Conservation (phyloP, 192 early-diverging fungal genomes). For the Physocladia obscura region DNA sequence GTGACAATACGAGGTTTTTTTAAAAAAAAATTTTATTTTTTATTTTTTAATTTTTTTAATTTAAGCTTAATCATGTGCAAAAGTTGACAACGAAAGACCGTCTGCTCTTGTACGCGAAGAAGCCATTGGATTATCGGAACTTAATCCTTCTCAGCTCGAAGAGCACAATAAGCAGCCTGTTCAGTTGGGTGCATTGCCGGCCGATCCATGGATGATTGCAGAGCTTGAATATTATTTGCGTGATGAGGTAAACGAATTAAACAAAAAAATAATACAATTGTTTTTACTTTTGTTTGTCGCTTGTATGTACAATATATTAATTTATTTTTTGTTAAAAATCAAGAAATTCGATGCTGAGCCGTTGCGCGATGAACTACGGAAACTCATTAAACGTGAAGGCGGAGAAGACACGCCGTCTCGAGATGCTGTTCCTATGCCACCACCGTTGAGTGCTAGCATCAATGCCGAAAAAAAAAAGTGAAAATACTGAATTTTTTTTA, state of each 20-base stretch:
- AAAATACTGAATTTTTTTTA: conserved; percentile 29
- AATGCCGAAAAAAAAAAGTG: conserved; percentile 1
- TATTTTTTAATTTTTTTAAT: conserved; percentile 7
- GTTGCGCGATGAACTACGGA: conserved; percentile 9
- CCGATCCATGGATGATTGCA: conserved; percentile 69
- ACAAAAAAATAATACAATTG: too few species aligned
- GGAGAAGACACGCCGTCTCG: conserved; percentile 57
- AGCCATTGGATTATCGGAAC: conserved; percentile 20
- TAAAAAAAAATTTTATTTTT: too few species aligned
- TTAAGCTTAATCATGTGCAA: not conserved
- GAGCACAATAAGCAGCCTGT: conserved; percentile 81
- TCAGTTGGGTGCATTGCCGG: conserved; percentile 68
- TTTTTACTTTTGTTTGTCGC: conserved; percentile 1
- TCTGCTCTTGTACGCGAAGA: conserved; percentile 1
- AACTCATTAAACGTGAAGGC: conserved; percentile 59
- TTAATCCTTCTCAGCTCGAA: conserved; percentile 50
- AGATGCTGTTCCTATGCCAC: conserved; percentile 69
- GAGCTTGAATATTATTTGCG: conserved; percentile 82
- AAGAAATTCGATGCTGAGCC: conserved; percentile 25
- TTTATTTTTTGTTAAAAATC: conserved; percentile 24
- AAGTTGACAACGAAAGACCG: conserved; percentile 14
- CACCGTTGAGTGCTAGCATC: conserved; percentile 51
- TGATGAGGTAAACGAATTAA: conserved; percentile 53
- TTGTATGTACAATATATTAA: not conserved
- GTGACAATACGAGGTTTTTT: conserved; percentile 68